Conservation (phyloP, 2,329 filamentous ascomycete species). For the Neospermospora avenae region DNA sequence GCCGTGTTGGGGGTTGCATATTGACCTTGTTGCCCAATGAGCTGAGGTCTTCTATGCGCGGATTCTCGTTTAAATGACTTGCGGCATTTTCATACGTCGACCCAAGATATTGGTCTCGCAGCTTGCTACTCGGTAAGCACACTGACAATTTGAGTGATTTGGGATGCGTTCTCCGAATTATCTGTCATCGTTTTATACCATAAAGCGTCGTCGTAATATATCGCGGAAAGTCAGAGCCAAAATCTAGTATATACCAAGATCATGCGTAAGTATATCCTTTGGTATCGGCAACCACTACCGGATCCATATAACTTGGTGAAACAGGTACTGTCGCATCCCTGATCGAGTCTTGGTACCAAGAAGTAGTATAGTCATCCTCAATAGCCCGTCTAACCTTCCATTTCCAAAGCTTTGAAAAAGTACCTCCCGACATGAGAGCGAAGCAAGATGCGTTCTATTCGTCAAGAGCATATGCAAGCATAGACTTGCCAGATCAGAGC, state of each 20-base stretch:
- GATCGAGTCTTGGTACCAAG: background rate
- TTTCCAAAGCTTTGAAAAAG: too few species aligned
- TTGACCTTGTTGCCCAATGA: constrained; percentile 13
- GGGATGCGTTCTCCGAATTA: background rate
- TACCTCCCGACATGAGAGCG: too few species aligned
- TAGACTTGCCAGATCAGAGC: background rate
- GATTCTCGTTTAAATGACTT: background rate
- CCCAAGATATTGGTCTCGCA: constrained; percentile 1
- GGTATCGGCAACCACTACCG: background rate
- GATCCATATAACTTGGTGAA: background rate
- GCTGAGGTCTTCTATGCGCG: constrained; percentile 2
- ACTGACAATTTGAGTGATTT: background rate
- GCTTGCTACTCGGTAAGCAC: background rate
- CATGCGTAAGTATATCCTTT: background rate
- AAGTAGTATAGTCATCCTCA: background rate
- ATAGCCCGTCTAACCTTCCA: background rate
- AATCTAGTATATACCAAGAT: background rate
- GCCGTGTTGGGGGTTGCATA: background rate
- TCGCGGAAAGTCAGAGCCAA: background rate
- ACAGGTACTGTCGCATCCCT: background rate
- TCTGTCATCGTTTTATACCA: background rate
- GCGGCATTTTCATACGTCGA: constrained; percentile 5
- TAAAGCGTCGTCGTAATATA: background rate
- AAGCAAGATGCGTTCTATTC: too few species aligned
- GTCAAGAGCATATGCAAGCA: background rate